These are phyloP conservation scores for Apostasia ramifera DNA, from an alignment of 106 monocot genomes.

Conservation along the genomic window DNA sequence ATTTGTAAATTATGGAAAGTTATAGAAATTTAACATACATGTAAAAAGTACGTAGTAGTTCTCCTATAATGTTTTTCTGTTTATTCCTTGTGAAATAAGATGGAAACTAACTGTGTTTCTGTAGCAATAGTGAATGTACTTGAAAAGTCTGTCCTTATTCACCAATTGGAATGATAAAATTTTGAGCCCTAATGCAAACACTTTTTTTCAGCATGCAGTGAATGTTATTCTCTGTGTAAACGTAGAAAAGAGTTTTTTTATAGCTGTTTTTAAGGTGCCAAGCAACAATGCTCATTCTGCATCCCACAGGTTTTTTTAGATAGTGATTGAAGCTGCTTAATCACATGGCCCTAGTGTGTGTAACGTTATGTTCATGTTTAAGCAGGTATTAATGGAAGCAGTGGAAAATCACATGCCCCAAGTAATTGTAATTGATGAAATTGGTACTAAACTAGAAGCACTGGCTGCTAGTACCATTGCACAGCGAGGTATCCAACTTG, in stretches of 20 bases:
- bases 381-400: conserved; percentile 81
- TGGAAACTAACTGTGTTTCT: too few species aligned
- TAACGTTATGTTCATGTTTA: conserved; percentile 2
- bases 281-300: too few species aligned
- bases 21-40: too few species aligned
- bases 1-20: too few species aligned
- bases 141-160: not conserved
- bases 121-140: too few species aligned
- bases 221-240: too few species aligned
- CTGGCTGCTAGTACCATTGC: conserved; percentile 88
- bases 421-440: conserved; percentile 89
- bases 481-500: conserved; percentile 82
- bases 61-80: too few species aligned
- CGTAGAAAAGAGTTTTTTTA: too few species aligned
- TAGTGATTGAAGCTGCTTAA: not conserved
- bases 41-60: too few species aligned
- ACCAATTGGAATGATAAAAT: not conserved
- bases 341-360: not conserved
- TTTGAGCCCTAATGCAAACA: not conserved
- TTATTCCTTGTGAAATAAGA: too few species aligned
- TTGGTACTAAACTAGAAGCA: conserved; percentile 63
- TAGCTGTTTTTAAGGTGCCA: too few species aligned
- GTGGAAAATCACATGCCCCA: conserved; percentile 94
- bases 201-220: too few species aligned
- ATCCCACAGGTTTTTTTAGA: not conserved